These are phyloP conservation scores for Cladophialophora immunda DNA, from an alignment of 2,329 filamentous ascomycete genomes.

Conservation along the genomic window DNA sequence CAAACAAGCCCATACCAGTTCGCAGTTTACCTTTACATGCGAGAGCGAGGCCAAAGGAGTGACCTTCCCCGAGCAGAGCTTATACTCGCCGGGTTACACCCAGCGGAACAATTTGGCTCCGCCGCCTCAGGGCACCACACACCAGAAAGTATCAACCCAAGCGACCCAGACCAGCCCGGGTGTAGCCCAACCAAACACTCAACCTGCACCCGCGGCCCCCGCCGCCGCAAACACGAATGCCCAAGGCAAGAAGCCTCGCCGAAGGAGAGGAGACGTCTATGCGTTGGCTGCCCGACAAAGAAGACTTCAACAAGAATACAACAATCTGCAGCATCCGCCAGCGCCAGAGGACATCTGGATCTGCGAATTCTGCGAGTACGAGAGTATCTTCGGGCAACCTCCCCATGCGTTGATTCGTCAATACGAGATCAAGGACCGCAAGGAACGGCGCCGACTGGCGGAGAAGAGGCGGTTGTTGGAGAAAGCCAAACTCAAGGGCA, in stretches of 20 bases:
- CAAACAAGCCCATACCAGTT: constrained; percentile 73
- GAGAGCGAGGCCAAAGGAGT: constrained; percentile 86
- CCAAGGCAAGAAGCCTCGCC: constrained; percentile 70
- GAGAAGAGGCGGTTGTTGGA: constrained; percentile 85
- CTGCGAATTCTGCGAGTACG: constrained; percentile 98
- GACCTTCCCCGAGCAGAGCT: constrained; percentile 73
- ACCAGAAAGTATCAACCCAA: constrained; percentile 58
- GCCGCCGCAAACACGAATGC: constrained; percentile 50
- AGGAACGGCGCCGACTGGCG: constrained; percentile 82
- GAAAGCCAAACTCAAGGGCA: constrained; percentile 91
- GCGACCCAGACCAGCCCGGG: constrained; percentile 65
- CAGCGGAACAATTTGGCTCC: constrained; percentile 35
- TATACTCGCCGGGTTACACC: constrained; percentile 45
- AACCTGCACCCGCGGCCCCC: constrained; percentile 46
- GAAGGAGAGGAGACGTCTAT: constrained; percentile 75
- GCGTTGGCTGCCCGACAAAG: constrained; percentile 78
- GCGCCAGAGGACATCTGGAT: constrained; percentile 83
- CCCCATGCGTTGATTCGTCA: constrained; percentile 85
- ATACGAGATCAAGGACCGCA: constrained; percentile 94
- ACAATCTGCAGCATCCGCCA: constrained; percentile 78
- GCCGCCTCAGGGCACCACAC: constrained; percentile 43
- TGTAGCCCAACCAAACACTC: constrained; percentile 49
- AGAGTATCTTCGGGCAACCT: constrained; percentile 89
- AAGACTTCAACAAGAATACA: constrained; percentile 77
- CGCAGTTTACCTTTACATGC: constrained; percentile 96